These are phyloP conservation scores for Davidsoniella eucalypti DNA, from an alignment of 2,329 filamentous ascomycete species.

Conservation along the genomic window DNA sequence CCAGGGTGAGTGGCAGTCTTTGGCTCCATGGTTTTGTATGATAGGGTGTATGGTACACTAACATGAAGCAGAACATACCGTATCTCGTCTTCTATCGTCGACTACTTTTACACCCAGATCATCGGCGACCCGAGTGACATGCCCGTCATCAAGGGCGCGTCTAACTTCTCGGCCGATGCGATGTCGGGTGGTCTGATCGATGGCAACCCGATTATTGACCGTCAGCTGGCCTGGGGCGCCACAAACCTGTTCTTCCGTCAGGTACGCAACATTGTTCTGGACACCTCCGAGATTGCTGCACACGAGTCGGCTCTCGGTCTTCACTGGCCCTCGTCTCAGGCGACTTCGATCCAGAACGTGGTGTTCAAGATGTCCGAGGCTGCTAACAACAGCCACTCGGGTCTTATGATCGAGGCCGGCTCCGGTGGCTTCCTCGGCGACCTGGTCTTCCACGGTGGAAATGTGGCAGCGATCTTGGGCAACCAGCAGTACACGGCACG, in stretches of 20 bases:
- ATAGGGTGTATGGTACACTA: background rate
- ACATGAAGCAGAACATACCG: conserved; percentile 40
- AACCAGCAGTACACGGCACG: conserved; percentile 59
- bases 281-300: conserved; percentile 33
- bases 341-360: conserved; percentile 41
- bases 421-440: conserved; percentile 53
- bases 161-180: conserved; percentile 25
- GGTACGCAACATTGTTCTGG: conserved; percentile 39
- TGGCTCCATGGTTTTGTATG: background rate
- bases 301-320: conserved; percentile 34
- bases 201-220: conserved; percentile 27
- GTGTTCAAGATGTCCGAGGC: conserved; percentile 33
- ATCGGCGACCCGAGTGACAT: conserved; percentile 49
- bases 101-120: conserved; percentile 67
- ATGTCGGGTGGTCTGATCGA: conserved; percentile 28
- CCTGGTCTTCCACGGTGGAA: conserved; percentile 53
- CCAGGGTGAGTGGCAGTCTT: conserved; percentile 18
- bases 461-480: conserved; percentile 38
- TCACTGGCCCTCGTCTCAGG: conserved; percentile 54
- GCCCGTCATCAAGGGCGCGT: conserved; percentile 37
- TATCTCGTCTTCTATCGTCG: conserved; percentile 52
- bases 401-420: conserved; percentile 47
- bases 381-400: conserved; percentile 32
- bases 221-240: conserved; percentile 30
- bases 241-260: conserved; percentile 46